phyloP scores from a whole-genome alignment of 495 filamentous ascomycete genomes.

The Xylaria scruposa region DNA sequence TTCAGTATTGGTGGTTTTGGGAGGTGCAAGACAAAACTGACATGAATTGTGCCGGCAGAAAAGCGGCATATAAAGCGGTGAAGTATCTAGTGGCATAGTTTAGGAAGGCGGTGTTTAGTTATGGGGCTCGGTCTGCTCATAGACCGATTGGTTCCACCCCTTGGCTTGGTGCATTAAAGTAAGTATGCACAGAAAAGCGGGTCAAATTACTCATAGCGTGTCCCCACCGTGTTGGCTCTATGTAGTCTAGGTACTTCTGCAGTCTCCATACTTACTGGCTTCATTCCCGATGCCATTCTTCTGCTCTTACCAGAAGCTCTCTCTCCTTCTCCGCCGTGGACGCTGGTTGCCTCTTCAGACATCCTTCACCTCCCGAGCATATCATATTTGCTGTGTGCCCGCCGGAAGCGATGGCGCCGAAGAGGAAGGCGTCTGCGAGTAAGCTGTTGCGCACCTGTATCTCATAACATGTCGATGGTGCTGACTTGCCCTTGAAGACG shows the following conservation, averaged over 20 bases:
- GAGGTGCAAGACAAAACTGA: conserved; percentile 1
- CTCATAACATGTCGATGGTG: conserved; percentile 43
- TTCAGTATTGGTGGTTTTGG: not conserved
- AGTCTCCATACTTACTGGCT: not conserved
- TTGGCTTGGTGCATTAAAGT: not conserved
- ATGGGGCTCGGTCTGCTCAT: not conserved
- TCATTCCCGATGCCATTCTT: not conserved
- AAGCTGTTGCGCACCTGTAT: conserved; percentile 36
- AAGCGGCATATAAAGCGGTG: conserved; percentile 24
- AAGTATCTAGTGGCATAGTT: not conserved
- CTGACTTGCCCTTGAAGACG: conserved; percentile 48
- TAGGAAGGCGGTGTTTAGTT: conserved; percentile 17
- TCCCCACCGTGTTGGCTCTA: not conserved
- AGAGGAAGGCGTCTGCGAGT: conserved; percentile 76
- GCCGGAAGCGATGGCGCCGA: conserved; percentile 67
- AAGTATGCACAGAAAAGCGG: not conserved
- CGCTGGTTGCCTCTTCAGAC: conserved; percentile 1
- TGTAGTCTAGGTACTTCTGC: not conserved
- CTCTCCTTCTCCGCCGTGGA: not conserved
- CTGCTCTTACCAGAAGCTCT: not conserved
- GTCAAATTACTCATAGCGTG: not conserved
- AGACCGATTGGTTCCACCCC: not conserved
- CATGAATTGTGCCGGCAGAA: conserved; percentile 21
- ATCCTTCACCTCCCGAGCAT: conserved; percentile 16
- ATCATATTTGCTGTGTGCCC: conserved; percentile 15